These are phyloP conservation scores for Apiotrichum gamsii DNA, from an alignment of 1,284 basidiomycete species.

Conservation along the genomic window DNA sequence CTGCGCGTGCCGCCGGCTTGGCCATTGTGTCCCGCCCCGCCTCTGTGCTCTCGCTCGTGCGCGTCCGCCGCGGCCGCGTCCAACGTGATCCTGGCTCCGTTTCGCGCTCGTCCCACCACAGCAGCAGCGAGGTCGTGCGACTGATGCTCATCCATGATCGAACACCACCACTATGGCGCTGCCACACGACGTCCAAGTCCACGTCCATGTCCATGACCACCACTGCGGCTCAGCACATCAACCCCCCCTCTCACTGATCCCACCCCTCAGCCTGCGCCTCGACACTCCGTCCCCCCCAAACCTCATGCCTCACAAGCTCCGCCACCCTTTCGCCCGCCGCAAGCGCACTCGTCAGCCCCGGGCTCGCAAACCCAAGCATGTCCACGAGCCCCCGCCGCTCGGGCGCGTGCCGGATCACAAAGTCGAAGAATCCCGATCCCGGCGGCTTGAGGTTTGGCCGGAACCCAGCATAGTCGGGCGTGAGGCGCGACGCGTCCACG, in stretches of 20 bases:
- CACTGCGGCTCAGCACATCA: too few relatives aligned
- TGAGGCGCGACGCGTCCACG: constrained; percentile 59
- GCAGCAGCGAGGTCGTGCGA: too few relatives aligned
- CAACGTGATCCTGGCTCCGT: too few relatives aligned
- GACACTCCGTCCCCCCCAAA: constrained; percentile 29
- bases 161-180: too few relatives aligned
- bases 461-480: constrained; percentile 86
- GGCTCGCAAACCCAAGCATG: constrained; percentile 53
- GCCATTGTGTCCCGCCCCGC: too few relatives aligned
- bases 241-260: constrained; percentile 4
- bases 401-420: constrained; percentile 50
- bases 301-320: constrained; percentile 42
- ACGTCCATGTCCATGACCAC: too few relatives aligned
- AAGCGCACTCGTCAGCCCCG: constrained; percentile 52
- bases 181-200: too few relatives aligned
- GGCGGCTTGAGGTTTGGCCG: constrained; percentile 80
- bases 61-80: too few relatives aligned
- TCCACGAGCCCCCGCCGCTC: constrained; percentile 44
- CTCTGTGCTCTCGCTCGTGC: too few relatives aligned
- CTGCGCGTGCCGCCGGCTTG: too few relatives aligned
- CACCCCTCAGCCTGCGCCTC: constrained; percentile 13
- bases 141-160: too few relatives aligned
- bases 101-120: too few relatives aligned
- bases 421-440: constrained; percentile 74
- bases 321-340: constrained; percentile 52